phyloP scores from a whole-genome alignment of 2,329 filamentous ascomycete genomes.

The Aureobasidium lini region DNA sequence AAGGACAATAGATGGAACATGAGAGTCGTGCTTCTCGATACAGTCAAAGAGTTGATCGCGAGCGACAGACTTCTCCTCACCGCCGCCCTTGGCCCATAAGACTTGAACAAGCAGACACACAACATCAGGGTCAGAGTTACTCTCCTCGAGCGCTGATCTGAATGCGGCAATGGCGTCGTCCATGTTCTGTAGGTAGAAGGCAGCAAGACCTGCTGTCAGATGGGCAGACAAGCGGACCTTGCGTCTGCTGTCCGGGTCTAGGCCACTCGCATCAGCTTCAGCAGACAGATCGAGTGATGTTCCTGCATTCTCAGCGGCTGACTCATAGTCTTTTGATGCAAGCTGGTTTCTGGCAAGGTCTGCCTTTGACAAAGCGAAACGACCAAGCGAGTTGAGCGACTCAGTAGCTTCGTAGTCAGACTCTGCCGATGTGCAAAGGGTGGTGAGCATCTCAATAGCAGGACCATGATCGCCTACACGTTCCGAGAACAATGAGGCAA shows the following conservation, averaged over 20 bases:
- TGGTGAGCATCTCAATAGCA: constrained; percentile 57
- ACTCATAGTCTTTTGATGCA: constrained; percentile 55
- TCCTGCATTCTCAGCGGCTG: constrained; percentile 72
- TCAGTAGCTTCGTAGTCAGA: constrained; percentile 78
- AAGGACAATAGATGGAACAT: constrained; percentile 72
- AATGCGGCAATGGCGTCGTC: constrained; percentile 71
- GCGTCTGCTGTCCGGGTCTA: constrained; percentile 56
- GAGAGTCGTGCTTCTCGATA: constrained; percentile 64
- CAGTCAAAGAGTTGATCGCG: constrained; percentile 72
- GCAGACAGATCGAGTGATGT: constrained; percentile 70
- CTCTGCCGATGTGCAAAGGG: constrained; percentile 64
- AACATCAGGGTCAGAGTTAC: constrained; percentile 68
- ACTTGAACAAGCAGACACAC: constrained; percentile 85
- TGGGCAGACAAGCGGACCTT: constrained; percentile 76
- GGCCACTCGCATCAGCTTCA: constrained; percentile 57
- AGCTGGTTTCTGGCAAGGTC: constrained; percentile 83
- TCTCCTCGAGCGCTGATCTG: constrained; percentile 69
- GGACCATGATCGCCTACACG: constrained; percentile 61
- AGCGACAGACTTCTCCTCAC: constrained; percentile 66
- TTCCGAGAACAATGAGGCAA: constrained; percentile 75
- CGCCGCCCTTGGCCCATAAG: constrained; percentile 80
- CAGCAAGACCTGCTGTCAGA: constrained; percentile 74
- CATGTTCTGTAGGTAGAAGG: constrained; percentile 62
- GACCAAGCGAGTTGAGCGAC: constrained; percentile 62
- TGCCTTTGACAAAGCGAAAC: constrained; percentile 74